Percentiles rank a stretch among this genome's conserved stretches.
Conservation (phyloP, 2,329 filamentous ascomycete species). For the Colletotrichum liaoningense region DNA sequence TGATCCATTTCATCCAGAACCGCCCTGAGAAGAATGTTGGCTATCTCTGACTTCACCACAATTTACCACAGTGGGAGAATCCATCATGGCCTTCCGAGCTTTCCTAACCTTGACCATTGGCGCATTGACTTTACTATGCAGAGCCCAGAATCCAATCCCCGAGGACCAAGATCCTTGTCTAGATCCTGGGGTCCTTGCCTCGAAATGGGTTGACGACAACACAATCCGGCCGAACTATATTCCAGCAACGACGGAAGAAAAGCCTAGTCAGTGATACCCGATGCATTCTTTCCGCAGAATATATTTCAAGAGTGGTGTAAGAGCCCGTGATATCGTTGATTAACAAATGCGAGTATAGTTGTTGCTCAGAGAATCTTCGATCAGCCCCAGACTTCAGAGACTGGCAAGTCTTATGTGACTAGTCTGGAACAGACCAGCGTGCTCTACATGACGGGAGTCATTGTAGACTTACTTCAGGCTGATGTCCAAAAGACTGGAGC, state of each 20-base stretch:
- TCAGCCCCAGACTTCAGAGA: background rate
- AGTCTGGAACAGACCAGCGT: slow-evolving; percentile 2
- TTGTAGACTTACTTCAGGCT: background rate
- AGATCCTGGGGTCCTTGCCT: background rate
- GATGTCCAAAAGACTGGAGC: background rate
- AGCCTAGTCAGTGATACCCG: background rate
- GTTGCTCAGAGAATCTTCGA: slow-evolving; percentile 7
- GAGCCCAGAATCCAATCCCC: background rate
- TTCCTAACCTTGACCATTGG: background rate
- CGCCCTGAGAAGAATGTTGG: background rate
- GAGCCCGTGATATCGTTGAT: fast-evolving
- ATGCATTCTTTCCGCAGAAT: background rate
- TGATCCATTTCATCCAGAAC: background rate
- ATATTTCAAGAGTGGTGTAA: too few species aligned
- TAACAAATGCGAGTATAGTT: background rate
- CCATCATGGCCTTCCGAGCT: background rate
- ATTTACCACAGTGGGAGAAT: background rate
- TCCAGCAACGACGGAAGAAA: background rate
- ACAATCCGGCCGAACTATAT: background rate
- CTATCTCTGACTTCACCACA: background rate
- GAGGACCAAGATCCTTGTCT: background rate
- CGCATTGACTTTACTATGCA: background rate
- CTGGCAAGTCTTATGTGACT: background rate
- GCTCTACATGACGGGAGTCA: slow-evolving; percentile 12
- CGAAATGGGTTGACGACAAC: background rate